Evolutionary conservation across 2,329 filamentous ascomycete species (phyloP), one percentile per base, ranked within the genome.

Genomic region (Achaetomium macrosporum): DNA sequence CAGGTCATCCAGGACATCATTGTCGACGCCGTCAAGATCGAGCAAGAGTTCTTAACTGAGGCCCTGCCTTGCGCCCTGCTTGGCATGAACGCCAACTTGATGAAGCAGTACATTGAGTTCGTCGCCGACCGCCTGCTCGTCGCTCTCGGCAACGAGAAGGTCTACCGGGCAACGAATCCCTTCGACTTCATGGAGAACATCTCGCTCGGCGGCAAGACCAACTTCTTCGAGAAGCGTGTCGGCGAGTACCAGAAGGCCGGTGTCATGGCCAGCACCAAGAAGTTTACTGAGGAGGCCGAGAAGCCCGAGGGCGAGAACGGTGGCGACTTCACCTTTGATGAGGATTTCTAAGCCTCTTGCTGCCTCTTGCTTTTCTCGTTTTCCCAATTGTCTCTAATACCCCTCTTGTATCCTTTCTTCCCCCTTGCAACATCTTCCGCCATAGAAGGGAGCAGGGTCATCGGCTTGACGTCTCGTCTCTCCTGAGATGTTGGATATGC

Each of bases 151-250:
- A 96, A 96, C 73, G 82, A 88, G 65, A 97, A 96, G 81, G 79
- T 88, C 65, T 99, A 95, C 83, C 88, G 93, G 69, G 78, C 87
- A 25, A 82, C 85, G 71, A 99, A 99, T 77, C 93, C 93, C 69
- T 99, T 99, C 71, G 93, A 99, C 80, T 99, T 99, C 74, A 99
- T 99, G 93, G 93, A 99, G 82, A 96, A 96, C 76, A 99, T 99
- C 73, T 97, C 93, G 19, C 82, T 99, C 11, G 89, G 90, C 48
- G 93, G 93, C 74, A 99, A 99, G 88, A 99, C 93, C 71, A 99
- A 99, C 84, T 99, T 99, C 83, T 99, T 99, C 71, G 93, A 99
- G 87, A 99, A 99, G 88, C 90, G 93, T 65, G 93, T 99, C 53
- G 93, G 87, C 71, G 93, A 99, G 68, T 99, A 99, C 83, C 93